Conservation (phyloP, 805 yeast genomes). For the Saccharomycopsis sp. region DNA sequence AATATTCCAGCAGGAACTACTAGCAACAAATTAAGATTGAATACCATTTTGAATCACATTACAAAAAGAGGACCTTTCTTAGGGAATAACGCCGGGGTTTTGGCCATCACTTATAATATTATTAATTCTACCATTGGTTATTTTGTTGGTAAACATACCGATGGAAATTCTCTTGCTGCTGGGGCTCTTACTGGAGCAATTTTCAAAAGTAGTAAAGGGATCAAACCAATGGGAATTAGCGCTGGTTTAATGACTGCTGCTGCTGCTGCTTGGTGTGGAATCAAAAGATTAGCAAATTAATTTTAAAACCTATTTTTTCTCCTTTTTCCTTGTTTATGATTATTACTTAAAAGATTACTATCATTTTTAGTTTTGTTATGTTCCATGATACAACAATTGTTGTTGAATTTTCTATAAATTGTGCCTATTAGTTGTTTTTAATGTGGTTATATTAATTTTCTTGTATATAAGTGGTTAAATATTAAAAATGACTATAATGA, state of each 20-base stretch:
- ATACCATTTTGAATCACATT: constrained; percentile 82
- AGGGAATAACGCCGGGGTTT: constrained; percentile 92
- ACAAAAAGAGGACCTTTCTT: constrained; percentile 94
- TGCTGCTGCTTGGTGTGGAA: constrained; percentile 88
- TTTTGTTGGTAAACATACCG: constrained; percentile 83
- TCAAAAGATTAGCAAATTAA: constrained; percentile 33
- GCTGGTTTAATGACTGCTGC: constrained; percentile 79
- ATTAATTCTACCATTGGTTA: constrained; percentile 71
- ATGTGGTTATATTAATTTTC: no score
- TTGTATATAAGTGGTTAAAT: no score
- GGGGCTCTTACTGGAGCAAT: constrained; percentile 92
- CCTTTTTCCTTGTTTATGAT: no score
- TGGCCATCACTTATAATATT: constrained; percentile 82
- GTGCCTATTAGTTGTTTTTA: no score
- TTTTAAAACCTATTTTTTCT: background rate
- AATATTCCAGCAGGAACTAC: constrained; percentile 69
- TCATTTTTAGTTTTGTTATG: background rate
- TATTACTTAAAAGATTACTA: no score
- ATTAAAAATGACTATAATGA: no score
- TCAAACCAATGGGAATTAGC: constrained; percentile 80
- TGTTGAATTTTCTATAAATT: no score
- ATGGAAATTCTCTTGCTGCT: constrained; percentile 69
- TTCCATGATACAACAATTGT: background rate
- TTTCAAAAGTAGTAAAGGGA: constrained; percentile 76
- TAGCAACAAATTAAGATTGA: constrained; percentile 62